Base-by-base conservation (phyloP, 345 rosid species). In the Arabidopsis suecica region DNA sequence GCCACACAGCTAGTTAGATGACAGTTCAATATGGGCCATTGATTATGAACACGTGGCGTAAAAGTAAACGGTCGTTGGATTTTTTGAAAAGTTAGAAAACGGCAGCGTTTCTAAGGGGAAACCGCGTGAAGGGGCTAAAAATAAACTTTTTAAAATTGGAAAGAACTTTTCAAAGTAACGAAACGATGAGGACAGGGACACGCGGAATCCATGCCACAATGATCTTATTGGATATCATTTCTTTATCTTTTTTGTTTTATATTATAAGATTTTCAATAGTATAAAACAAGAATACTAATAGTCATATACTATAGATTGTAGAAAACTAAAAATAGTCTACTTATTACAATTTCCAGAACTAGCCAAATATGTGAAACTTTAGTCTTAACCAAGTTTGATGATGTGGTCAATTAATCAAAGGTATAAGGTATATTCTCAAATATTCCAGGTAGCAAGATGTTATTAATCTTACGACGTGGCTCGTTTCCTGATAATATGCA, bases 1-100 rank as follows among this genome's bases (percentile, higher is more conserved):
- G 70, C 80, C 76, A 77, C 76, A 77, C 61, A 77, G 71, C 56
- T 61, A 61, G 32, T 33, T 61, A 34, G 48, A 70, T 77, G 80
- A 56, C 64, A 23, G 59, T 47, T 14, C 18, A 61, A 76, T 69
- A 60, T 56, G 65, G 47, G 47, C 56, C 76, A 25, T 59, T 58
- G 55, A 56, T 63, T 14, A 2, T 1, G 3, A 10, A 37, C 61
- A 65, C 80, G 80, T 77, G 76, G 75, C 70, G 3, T 12, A 8
- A 11, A 4, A 6, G 11, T 14, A 23, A 61, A 54, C 57, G 41
- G 42, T 16, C 28, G 33, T 13, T 69, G 4, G 65, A 54, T 44
- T 36, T 68, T 16, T 10, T 0, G 25, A 36, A 55, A 55, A 55
- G 49, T 16, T 18, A n/a, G 1, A 38, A 45, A 61, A 76, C 79